Evolutionary conservation across 129 eudicot species (phyloP).

Genomic region (Pulicaria dysenterica): DNA sequence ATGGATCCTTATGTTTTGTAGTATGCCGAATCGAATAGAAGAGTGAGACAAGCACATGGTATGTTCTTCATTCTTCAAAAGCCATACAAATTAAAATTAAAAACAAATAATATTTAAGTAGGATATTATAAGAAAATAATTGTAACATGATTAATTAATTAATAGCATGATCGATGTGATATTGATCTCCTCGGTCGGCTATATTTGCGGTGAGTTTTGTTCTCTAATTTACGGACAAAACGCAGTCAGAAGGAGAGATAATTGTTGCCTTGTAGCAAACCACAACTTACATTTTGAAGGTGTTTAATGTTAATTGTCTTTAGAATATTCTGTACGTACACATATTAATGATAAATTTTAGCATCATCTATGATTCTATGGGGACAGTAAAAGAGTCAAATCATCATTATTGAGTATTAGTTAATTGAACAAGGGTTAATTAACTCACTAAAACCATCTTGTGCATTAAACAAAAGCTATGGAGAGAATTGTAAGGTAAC

Average conservation of each 20-base stretch:
- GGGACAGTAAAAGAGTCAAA: too few relatives aligned
- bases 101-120: neutral
- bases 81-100: constrained; percentile 26
- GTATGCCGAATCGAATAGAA: neutral
- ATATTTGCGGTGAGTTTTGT: constrained; percentile 42
- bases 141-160: constrained; percentile 26
- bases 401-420: too few relatives aligned
- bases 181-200: constrained; percentile 46
- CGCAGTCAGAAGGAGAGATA: constrained; percentile 32
- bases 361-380: neutral
- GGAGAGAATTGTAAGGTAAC: too few relatives aligned
- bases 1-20: constrained; percentile 18
- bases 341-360: neutral
- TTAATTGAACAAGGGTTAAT: too few relatives aligned
- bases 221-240: constrained; percentile 40
- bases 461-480: too few relatives aligned
- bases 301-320: constrained; percentile 19
- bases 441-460: too few relatives aligned
- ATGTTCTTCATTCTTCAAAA: constrained; percentile 23
- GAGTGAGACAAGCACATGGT: constrained; percentile 35
- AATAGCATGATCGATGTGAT: constrained; percentile 27
- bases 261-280: constrained; percentile 28
- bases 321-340: neutral
- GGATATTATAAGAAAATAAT: constrained; percentile 21
- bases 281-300: constrained; percentile 3